Percentiles rank a stretch among this genome's conserved stretches.
These are phyloP conservation scores for Oryza coarctata DNA, from an alignment of 176 grass and related monocot genomes.

Conservation along the genomic window DNA sequence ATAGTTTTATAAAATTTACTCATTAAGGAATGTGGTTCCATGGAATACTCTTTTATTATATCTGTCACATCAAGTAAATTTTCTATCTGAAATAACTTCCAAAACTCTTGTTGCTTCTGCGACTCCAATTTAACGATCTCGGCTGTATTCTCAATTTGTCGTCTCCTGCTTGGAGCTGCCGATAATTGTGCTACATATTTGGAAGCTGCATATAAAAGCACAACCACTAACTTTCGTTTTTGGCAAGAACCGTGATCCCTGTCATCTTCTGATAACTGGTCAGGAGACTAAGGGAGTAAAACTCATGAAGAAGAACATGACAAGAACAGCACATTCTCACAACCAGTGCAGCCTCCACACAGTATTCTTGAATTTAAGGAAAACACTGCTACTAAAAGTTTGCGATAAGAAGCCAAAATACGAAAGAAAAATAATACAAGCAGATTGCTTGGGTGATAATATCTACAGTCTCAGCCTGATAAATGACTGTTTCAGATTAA, in stretches of 20 bases:
- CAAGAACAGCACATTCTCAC: neutral
- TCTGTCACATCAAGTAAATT: neutral
- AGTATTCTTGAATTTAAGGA: neutral
- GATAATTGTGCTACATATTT: slow-evolving; percentile 5
- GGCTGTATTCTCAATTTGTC: slow-evolving; percentile 15
- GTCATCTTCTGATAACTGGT: neutral
- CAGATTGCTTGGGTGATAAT: neutral
- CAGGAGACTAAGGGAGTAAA: neutral
- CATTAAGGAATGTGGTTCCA: no score
- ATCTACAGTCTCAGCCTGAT: neutral
- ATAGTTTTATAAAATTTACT: no score
- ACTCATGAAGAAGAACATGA: neutral
- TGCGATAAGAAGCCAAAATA: neutral
- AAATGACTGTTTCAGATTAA: slow-evolving; percentile 8
- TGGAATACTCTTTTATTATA: neutral
- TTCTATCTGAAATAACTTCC: slow-evolving; percentile 14
- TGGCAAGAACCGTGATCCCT: slow-evolving; percentile 2
- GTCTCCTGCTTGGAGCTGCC: slow-evolving; percentile 35
- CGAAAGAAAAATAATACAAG: neutral
- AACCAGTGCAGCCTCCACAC: neutral
- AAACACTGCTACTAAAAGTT: neutral
- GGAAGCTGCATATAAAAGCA: slow-evolving; percentile 18
- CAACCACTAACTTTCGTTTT: slow-evolving; percentile 9
- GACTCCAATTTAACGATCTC: slow-evolving; percentile 9
- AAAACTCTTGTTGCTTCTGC: slow-evolving; percentile 10